phyloP scores from a whole-genome alignment of 2,329 filamentous ascomycete genomes.

The Venturia carpophila region DNA sequence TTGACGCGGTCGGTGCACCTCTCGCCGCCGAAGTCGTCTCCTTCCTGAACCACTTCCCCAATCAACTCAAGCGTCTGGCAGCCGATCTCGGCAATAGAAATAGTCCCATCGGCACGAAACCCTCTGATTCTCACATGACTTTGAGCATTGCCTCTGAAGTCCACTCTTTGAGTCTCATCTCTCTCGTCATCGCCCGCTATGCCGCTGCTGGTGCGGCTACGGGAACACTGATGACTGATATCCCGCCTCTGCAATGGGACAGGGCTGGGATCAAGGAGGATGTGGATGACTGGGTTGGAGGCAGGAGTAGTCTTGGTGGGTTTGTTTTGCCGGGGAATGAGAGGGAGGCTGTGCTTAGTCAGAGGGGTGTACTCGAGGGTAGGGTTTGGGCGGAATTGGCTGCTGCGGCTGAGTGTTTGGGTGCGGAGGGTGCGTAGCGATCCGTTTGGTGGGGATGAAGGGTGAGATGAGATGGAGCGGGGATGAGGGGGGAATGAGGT shows the following conservation, averaged over 20 bases:
- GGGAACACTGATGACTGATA: slow-evolving; percentile 51
- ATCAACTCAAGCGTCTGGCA: slow-evolving; percentile 64
- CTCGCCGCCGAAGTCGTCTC: slow-evolving; percentile 77
- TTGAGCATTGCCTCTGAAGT: slow-evolving; percentile 67
- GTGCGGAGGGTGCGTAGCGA: slow-evolving; percentile 21
- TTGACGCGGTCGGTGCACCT: slow-evolving; percentile 71
- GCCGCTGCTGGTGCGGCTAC: slow-evolving; percentile 55
- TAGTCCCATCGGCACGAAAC: slow-evolving; percentile 22
- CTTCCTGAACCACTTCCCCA: slow-evolving; percentile 83
- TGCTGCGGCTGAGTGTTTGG: slow-evolving; percentile 32
- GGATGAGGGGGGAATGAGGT: background rate
- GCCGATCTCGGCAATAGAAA: slow-evolving; percentile 60
- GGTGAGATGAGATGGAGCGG: background rate
- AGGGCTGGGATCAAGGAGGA: slow-evolving; percentile 65
- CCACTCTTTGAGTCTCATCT: slow-evolving; percentile 70
- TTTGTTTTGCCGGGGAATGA: slow-evolving; percentile 65
- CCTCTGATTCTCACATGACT: slow-evolving; percentile 56
- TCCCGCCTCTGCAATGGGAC: slow-evolving; percentile 71
- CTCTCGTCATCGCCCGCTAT: slow-evolving; percentile 61
- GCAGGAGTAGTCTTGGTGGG: slow-evolving; percentile 60
- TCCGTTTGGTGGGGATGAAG: background rate
- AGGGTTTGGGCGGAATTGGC: slow-evolving; percentile 52
- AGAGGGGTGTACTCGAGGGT: slow-evolving; percentile 55
- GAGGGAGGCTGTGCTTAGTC: slow-evolving; percentile 57
- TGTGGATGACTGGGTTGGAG: slow-evolving; percentile 71